These are phyloP conservation scores for Paraphoma chrysanthemicola DNA, from an alignment of 2,329 filamentous ascomycete genomes.

Conservation along the genomic window DNA sequence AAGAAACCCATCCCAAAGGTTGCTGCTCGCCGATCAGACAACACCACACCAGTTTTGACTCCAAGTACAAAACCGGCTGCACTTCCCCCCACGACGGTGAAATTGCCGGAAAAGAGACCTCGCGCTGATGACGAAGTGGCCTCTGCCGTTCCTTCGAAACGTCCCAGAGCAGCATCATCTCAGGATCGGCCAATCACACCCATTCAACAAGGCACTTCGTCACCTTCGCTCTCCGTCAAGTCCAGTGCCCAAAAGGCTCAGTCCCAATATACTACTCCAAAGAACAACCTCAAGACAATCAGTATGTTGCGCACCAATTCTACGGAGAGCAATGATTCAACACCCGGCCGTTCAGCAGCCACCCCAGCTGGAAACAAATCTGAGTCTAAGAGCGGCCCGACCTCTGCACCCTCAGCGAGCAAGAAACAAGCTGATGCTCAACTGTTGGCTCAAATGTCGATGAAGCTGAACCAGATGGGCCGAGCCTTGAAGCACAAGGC, in stretches of 20 bases:
- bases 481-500: constrained; percentile 56
- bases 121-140: constrained; percentile 38
- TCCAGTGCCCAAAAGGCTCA: constrained; percentile 41
- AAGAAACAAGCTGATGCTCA: constrained; percentile 44
- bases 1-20: constrained; percentile 36
- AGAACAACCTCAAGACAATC: constrained; percentile 42
- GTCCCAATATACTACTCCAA: constrained; percentile 39
- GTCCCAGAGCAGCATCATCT: constrained; percentile 36
- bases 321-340: constrained; percentile 42
- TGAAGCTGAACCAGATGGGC: constrained; percentile 51
- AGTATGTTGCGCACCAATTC: constrained; percentile 47
- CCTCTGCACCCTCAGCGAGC: constrained; percentile 39
- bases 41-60: constrained; percentile 16
- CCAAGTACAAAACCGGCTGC: constrained; percentile 16
- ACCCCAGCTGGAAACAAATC: constrained; percentile 34
- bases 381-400: constrained; percentile 33
- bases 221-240: constrained; percentile 37
- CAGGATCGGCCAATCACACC: constrained; percentile 45
- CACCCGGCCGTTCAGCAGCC: constrained; percentile 42
- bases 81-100: constrained; percentile 13
- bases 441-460: constrained; percentile 47
- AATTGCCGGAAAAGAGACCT: constrained; percentile 44
- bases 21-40: constrained; percentile 31
- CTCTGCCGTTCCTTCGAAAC: constrained; percentile 36
- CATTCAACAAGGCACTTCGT: constrained; percentile 30